These are phyloP conservation scores for Malus domestica DNA, from an alignment of 306 rosid species.

Conservation along the genomic window DNA sequence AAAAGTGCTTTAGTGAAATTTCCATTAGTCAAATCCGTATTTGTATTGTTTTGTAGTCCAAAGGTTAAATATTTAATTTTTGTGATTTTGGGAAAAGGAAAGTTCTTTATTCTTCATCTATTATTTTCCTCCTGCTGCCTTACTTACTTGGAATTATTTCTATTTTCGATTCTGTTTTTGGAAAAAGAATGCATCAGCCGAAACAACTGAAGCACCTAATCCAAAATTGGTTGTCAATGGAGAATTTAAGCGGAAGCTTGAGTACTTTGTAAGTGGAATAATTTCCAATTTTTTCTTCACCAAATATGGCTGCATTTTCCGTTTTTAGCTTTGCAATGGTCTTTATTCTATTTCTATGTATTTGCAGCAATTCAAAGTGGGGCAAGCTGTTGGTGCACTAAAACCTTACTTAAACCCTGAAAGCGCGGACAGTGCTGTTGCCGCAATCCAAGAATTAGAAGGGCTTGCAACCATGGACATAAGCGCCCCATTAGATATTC, in stretches of 20 bases:
- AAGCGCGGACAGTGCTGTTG: slow-evolving; percentile 42
- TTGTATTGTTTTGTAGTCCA: background rate
- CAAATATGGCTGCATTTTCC: background rate
- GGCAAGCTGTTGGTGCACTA: slow-evolving; percentile 50
- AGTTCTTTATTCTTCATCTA: background rate
- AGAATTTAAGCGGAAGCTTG: slow-evolving; percentile 60
- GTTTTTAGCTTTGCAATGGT: background rate
- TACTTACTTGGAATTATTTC: background rate
- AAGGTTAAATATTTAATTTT: background rate
- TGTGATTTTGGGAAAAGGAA: background rate
- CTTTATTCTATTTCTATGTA: slow-evolving; percentile 3
- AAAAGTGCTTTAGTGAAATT: background rate
- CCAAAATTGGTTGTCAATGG: slow-evolving; percentile 23
- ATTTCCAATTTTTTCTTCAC: background rate
- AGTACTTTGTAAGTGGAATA: slow-evolving; percentile 54
- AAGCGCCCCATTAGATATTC: slow-evolving; percentile 43
- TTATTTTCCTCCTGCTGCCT: background rate
- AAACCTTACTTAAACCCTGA: slow-evolving; percentile 59
- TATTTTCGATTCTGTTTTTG: background rate
- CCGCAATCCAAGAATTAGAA: slow-evolving; percentile 69
- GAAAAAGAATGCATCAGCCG: slow-evolving; percentile 14
- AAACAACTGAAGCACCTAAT: slow-evolving; percentile 14
- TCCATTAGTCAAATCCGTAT: background rate
- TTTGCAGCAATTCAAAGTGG: slow-evolving; percentile 68
- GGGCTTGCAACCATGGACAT: slow-evolving; percentile 55